Evolutionary conservation across 1,284 basidiomycete species (phyloP).

Genomic region (Trametes polyzona): DNA sequence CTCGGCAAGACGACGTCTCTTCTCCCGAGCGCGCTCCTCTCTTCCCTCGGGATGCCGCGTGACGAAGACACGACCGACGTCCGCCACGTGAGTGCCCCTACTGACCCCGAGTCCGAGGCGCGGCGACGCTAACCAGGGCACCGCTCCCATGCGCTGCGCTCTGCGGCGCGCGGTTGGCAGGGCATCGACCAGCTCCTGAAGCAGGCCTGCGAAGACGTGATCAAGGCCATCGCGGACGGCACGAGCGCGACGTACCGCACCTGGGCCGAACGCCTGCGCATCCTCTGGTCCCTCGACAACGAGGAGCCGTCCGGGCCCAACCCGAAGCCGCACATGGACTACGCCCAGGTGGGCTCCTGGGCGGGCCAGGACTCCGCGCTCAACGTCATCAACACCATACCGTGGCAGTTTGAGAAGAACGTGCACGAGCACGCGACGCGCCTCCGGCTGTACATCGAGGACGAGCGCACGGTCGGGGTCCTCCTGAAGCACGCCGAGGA

Average conservation of each 20-base stretch:
- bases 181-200: constrained; percentile 86
- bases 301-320: constrained; percentile 24
- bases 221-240: constrained; percentile 60
- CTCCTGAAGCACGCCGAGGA: constrained; percentile 78
- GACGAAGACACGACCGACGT: constrained; percentile 63
- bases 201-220: constrained; percentile 81
- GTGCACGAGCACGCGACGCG: constrained; percentile 57
- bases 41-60: constrained; percentile 64
- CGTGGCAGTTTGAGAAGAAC: constrained; percentile 55
- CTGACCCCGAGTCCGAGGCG: constrained; percentile 1
- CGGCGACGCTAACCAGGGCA: constrained; percentile 4
- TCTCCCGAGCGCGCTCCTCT: constrained; percentile 69
- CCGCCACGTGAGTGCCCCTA: constrained; percentile 55
- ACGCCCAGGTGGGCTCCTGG: constrained; percentile 38
- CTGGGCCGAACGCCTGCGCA: constrained; percentile 60
- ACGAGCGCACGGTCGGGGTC: constrained; percentile 76
- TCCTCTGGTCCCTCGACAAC: constrained; percentile 31
- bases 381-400: constrained; percentile 56
- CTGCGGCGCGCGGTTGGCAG: no score
- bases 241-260: constrained; percentile 57
- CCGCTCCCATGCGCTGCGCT: constrained; percentile 4
- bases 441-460: constrained; percentile 77
- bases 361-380: constrained; percentile 53
- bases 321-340: constrained; percentile 23
- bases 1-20: constrained; percentile 75